phyloP scores from a whole-genome alignment of 768 basidiomycete species.

The Auriscalpium microsporum region DNA sequence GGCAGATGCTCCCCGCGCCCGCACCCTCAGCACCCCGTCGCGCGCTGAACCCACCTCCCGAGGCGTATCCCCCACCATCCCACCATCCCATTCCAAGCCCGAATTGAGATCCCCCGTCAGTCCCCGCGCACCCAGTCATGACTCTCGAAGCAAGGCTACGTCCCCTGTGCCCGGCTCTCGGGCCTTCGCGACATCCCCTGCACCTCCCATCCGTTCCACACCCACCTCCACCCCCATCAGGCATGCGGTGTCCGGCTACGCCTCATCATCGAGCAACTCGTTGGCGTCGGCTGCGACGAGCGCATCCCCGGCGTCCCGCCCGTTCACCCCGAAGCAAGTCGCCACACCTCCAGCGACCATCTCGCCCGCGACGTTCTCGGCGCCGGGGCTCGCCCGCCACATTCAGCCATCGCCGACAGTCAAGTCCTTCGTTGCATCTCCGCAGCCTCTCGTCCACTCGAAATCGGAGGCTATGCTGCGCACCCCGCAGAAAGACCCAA shows the following conservation, averaged over 20 bases:
- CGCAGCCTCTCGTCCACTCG: conserved; percentile 28
- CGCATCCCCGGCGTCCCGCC: neutral
- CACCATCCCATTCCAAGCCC: neutral
- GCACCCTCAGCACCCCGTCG: conserved; percentile 18
- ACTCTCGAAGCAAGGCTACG: too few relatives aligned
- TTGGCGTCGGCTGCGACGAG: neutral
- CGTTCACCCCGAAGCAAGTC: neutral
- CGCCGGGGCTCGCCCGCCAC: too few relatives aligned
- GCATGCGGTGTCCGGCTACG: neutral
- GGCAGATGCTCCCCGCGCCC: conserved; percentile 2
- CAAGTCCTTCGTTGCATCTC: conserved; percentile 13
- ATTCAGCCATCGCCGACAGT: neutral
- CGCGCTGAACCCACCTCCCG: neutral
- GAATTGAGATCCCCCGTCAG: too few relatives aligned
- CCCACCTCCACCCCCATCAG: too few relatives aligned
- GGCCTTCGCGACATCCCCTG: too few relatives aligned
- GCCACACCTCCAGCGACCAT: neutral
- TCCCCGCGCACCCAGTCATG: too few relatives aligned
- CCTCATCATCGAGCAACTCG: neutral
- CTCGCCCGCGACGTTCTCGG: neutral
- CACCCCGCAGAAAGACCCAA: conserved; percentile 55
- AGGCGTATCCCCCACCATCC: neutral
- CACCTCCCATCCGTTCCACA: too few relatives aligned
- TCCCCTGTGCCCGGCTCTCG: too few relatives aligned
- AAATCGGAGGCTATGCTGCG: conserved; percentile 55